Base-by-base conservation (phyloP, 768 basidiomycete species). In the Cystofilobasidium macerans region DNA sequence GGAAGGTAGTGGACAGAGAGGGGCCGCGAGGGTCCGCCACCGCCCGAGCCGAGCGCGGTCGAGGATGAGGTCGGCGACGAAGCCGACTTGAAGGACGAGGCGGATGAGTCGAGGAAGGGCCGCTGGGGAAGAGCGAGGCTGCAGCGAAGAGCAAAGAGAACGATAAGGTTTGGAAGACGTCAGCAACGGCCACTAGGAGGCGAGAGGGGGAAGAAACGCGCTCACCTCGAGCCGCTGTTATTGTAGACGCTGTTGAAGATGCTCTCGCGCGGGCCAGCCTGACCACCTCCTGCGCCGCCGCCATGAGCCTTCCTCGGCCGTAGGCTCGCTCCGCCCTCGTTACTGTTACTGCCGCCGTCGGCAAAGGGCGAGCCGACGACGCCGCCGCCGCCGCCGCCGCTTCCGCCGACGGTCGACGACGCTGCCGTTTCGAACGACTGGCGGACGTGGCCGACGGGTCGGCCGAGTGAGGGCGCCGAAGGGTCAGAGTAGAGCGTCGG, bases 1-100 rank as follows among this genome's bases (percentile, higher is more conserved):
- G 88, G 88, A 26, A 88, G 79, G 73, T 87, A 90, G 75, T 88
- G 86, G 71, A 86, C 80, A 62, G 80, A 81, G 67, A 87, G 81
- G 12, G 79, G 67, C 2, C 67, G 67, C 16, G 47, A 48, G 12
- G 58, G 36, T 2, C 9, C 24, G 16, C 3, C 24, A n/a, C n/a
- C n/a, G n/a, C n/a, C n/a, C n/a, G n/a, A n/a, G n/a, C n/a, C n/a
- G n/a, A n/a, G n/a, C n/a, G n/a, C n/a, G n/a, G n/a, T n/a, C n/a
- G n/a, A n/a, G n/a, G n/a, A n/a, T n/a, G n/a, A n/a, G n/a, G 22
- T 26, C 20, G 35, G 4, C 26, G 32, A 11, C 35, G 57, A 59
- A 6, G 57, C 12, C 42, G 57, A 36, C n/a, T 42, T 12, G 38
- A 35, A 3, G 14, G 32, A 26, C 36, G 57, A 59, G 12, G 57